Conservation (phyloP, 306 rosid genomes). For the Datisca glomerata region DNA sequence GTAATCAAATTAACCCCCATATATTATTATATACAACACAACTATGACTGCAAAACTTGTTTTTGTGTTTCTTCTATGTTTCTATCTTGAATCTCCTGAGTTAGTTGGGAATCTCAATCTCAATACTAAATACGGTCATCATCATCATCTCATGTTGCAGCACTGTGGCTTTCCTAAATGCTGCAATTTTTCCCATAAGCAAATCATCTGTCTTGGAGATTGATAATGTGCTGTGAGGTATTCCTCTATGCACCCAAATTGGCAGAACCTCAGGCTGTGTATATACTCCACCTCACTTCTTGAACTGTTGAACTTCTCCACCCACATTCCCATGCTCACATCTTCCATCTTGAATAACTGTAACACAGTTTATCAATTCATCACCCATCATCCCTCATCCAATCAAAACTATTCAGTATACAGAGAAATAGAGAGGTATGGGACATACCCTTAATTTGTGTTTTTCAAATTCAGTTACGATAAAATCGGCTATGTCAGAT, state of each 20-base stretch:
- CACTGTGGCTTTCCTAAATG: conserved; percentile 41
- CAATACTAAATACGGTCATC: no score
- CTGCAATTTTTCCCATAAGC: conserved; percentile 66
- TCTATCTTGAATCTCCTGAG: no score
- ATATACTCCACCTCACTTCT: conserved; percentile 45
- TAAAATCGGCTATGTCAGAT: conserved; percentile 43
- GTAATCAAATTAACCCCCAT: no score
- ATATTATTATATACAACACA: no score
- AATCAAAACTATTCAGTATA: no score
- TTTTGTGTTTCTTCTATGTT: no score
- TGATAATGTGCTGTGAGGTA: conserved; percentile 86
- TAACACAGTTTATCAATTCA: no score
- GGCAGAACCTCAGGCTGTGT: conserved; percentile 71
- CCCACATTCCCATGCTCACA: conserved; percentile 98
- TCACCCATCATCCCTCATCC: no score
- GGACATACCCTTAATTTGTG: conserved; percentile 59
- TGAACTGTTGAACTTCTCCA: conserved; percentile 54
- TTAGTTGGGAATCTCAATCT: no score
- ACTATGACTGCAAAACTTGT: no score
- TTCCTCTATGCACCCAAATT: conserved; percentile 69
- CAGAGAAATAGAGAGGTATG: conserved; percentile 2
- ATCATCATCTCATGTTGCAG: conserved; percentile 82
- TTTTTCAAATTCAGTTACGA: conserved; percentile 46
- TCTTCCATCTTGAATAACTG: conserved; percentile 96
- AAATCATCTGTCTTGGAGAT: conserved; percentile 83